Evolutionary conservation across 2,329 filamentous ascomycete species (phyloP).

Genomic region (Chrysoporthe austroafricana): DNA sequence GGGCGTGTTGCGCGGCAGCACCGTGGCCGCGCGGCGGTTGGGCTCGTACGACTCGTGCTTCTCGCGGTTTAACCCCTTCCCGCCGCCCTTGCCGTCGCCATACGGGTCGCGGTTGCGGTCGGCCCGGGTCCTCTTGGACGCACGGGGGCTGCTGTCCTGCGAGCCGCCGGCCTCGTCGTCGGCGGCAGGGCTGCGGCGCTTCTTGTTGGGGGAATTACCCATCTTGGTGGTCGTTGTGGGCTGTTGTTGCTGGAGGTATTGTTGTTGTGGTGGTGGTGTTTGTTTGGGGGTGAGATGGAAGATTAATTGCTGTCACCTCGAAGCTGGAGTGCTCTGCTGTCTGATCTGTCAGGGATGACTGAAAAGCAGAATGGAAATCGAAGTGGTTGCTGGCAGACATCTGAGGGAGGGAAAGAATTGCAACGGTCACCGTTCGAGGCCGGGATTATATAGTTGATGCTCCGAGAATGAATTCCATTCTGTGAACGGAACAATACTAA

Average conservation of each 20-base stretch:
- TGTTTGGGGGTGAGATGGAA: not conserved
- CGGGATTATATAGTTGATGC: too few species aligned
- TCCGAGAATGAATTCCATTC: too few species aligned
- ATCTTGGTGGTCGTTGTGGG: not conserved
- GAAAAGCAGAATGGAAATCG: not conserved
- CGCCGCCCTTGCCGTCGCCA: not conserved
- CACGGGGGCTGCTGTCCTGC: not conserved
- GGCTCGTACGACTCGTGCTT: not conserved
- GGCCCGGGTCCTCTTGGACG: not conserved
- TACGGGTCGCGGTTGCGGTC: not conserved
- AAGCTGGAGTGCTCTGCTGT: not conserved
- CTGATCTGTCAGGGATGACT: not conserved
- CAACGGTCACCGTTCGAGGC: too few species aligned
- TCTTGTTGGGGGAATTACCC: not conserved
- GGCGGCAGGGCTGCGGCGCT: not conserved
- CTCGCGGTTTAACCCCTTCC: not conserved
- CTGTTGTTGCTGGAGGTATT: not conserved
- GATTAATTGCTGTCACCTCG: not conserved
- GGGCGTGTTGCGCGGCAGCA: constrained; percentile 9
- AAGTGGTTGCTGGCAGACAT: not conserved
- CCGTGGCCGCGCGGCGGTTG: not conserved
- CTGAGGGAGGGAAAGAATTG: too few species aligned
- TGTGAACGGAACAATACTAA: too few species aligned
- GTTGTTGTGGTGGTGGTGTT: not conserved
- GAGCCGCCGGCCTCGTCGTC: not conserved